Conservation (phyloP, 2,329 filamentous ascomycete species). For the Aspergillus carbonarius region DNA sequence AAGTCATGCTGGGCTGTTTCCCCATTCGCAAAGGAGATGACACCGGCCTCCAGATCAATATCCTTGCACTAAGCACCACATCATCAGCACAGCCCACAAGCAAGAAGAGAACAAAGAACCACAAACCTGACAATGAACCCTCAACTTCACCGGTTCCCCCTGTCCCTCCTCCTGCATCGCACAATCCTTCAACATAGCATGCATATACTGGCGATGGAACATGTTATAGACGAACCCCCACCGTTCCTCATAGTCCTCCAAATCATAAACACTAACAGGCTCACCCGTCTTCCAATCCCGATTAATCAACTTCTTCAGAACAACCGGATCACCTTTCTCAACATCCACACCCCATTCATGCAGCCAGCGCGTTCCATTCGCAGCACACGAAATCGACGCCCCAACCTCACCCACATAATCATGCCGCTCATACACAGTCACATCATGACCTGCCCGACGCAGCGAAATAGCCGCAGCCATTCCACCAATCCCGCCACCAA, state of each 20-base stretch:
- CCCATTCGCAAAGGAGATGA: conserved; percentile 57
- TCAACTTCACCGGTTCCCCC: conserved; percentile 54
- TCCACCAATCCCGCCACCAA: conserved; percentile 57
- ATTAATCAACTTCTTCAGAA: conserved; percentile 66
- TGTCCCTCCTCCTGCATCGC: conserved; percentile 55
- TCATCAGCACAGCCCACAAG: neutral
- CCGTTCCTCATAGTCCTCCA: conserved; percentile 63
- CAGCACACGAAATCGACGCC: conserved; percentile 66
- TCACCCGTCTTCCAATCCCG: conserved; percentile 70
- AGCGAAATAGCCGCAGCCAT: conserved; percentile 53
- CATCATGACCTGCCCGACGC: conserved; percentile 53
- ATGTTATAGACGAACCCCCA: conserved; percentile 69
- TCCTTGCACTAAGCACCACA: conserved; percentile 38
- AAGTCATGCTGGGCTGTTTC: conserved; percentile 55
- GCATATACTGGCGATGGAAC: conserved; percentile 70
- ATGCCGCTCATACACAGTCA: conserved; percentile 65
- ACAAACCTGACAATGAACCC: conserved; percentile 56
- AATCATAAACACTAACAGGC: conserved; percentile 61
- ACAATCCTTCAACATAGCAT: conserved; percentile 62
- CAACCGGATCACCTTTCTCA: conserved; percentile 62
- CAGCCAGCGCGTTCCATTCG: conserved; percentile 69
- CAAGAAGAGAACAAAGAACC: neutral
- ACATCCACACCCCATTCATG: conserved; percentile 68
- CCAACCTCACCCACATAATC: conserved; percentile 69
- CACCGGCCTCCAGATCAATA: conserved; percentile 54